Base-by-base conservation (phyloP, 129 eudicot species). In the Arctium minus region DNA sequence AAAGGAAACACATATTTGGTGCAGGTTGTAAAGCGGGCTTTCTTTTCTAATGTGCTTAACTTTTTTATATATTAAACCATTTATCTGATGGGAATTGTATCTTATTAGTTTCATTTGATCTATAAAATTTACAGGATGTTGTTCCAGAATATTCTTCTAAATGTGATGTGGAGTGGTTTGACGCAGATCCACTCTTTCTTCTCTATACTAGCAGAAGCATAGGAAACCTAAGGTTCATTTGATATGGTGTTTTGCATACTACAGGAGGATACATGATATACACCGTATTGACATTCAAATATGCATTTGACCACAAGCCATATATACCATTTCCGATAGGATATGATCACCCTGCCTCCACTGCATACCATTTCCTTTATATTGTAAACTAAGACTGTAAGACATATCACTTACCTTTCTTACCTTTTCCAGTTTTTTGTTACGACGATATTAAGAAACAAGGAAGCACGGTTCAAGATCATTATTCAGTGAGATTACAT, bases 141-240 rank as follows among this genome's bases (percentile, higher is more conserved):
- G 90, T 96, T 83, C 89, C 96, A 36, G 88, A 90, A 79, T 87
- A 79, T 87, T 89, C 97, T 40, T 84, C 81, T 29, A 89, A 91
- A 53, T 96, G 98, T 79, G 92, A 89, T 73, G 94, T 93, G 76
- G 97, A 88, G 79, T 96, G 99, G 99, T 90, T 93, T 71, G 97
- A 96, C 39, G 97, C 96, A n/a, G 99, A 96, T 86, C 97, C 99
- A 10, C 97, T 96, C 44, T 96, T 96, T 85, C 89, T 96, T 85
- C 98, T 96, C 37, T 96, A 96, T 72, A 96, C 99, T 36, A 96
- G 99, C 82, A 98, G 99, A 81, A 96, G 99, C 85, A 96, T 98
- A 1, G 98, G 99, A 79, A 96, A 93, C 86, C 99, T 7, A 96
- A 96, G 80, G 62, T 35, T 37, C 75, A 64, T 85, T 78, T 70